Evolutionary conservation across 2,329 filamentous ascomycete species (phyloP).

Genomic region (Epichloe festucae): DNA sequence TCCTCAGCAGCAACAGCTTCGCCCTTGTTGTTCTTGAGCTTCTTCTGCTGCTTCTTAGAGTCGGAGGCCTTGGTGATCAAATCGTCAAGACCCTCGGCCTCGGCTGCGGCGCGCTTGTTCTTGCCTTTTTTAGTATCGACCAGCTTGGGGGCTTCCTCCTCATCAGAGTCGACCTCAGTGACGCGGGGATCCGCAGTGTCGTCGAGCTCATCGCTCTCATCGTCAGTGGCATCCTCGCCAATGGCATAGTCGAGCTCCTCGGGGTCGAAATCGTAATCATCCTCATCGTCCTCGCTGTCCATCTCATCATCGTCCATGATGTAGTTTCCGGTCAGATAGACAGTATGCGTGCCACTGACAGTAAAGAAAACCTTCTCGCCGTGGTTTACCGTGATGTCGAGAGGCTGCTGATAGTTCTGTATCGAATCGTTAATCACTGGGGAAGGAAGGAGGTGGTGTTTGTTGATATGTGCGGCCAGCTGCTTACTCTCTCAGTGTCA

Average conservation of each 20-base stretch:
- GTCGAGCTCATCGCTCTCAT: conserved; percentile 66
- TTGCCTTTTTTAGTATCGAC: conserved; percentile 57
- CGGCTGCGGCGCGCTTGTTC: conserved; percentile 86
- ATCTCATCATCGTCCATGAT: conserved; percentile 59
- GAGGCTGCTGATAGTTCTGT: conserved; percentile 86
- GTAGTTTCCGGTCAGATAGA: conserved; percentile 95
- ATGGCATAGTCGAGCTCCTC: conserved; percentile 66
- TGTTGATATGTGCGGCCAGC: neutral
- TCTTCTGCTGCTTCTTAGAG: conserved; percentile 91
- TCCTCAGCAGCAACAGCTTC: conserved; percentile 57
- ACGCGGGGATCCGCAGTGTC: conserved; percentile 68
- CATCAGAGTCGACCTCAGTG: conserved; percentile 69
- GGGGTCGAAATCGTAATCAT: conserved; percentile 70
- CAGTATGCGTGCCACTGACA: conserved; percentile 75
- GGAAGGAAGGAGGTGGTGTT: neutral
- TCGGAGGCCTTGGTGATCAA: conserved; percentile 69
- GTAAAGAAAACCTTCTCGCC: conserved; percentile 87
- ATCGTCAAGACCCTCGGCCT: conserved; percentile 62
- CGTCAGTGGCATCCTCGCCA: conserved; percentile 59
- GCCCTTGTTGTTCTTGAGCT: conserved; percentile 96
- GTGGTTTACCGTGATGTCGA: conserved; percentile 85
- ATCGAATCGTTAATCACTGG: conserved; percentile 14
- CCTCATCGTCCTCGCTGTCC: conserved; percentile 43
- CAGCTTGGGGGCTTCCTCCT: conserved; percentile 55
- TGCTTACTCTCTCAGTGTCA: conserved; percentile 73